Percentiles rank a stretch among this genome's conserved stretches.
Evolutionary conservation across 257 asterid genomes (phyloP).

Genomic region (Nicotiana noctiflora): DNA sequence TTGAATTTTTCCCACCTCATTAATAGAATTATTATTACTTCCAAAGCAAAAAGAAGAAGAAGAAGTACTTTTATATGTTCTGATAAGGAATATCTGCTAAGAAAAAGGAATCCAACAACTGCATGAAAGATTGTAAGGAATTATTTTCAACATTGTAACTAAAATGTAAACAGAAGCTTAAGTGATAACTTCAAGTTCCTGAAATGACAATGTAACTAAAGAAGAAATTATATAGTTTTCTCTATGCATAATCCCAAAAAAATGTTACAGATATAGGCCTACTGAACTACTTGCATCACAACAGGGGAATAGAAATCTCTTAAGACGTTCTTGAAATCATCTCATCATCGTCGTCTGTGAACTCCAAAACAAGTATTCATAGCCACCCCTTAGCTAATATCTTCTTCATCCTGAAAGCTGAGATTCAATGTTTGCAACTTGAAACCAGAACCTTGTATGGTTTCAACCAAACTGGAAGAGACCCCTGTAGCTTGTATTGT

Average conservation of each 20-base stretch:
- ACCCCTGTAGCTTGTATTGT: conserved; percentile 96
- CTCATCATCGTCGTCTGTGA: background rate
- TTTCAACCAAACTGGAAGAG: conserved; percentile 84
- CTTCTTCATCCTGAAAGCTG: conserved; percentile 93
- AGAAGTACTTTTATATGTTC: background rate
- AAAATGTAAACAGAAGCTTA: background rate
- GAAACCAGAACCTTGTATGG: conserved; percentile 89
- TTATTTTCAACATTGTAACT: background rate
- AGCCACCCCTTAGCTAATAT: conserved; percentile 32
- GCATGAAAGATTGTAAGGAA: background rate
- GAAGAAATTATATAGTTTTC: background rate
- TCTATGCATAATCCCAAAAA: background rate
- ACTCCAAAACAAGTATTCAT: background rate
- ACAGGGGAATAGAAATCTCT: background rate
- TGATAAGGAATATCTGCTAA: background rate
- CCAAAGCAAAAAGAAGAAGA: background rate
- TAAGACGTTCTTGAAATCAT: background rate
- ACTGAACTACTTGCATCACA: background rate
- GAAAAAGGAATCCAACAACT: background rate
- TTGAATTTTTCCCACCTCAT: too few relatives aligned
- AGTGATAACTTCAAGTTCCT: background rate
- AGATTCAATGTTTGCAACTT: conserved; percentile 80
- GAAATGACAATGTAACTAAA: background rate
- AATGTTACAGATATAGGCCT: background rate
- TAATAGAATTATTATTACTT: background rate